Evolutionary conservation across 176 grass and related monocot genomes (phyloP).

Genomic region (Oryza glumipatula): DNA sequence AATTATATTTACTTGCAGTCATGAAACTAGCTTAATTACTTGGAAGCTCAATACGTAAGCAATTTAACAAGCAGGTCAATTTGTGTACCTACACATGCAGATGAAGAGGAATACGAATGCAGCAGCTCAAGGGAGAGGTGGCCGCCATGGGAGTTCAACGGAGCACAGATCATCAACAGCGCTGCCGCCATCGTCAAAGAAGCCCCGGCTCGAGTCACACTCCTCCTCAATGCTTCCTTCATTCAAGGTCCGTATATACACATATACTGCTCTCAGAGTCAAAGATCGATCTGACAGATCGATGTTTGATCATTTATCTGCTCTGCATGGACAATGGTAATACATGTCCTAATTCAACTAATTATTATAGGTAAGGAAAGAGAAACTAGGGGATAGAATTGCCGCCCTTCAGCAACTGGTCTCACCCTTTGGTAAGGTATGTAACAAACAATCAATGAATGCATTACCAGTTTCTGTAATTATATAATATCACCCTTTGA

Average conservation of each 20-base stretch:
- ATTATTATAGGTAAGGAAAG: constrained; percentile 76
- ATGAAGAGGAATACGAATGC: background rate
- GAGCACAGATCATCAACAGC: background rate
- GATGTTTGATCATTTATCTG: background rate
- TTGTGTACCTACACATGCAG: background rate
- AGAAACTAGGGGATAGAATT: constrained; percentile 96
- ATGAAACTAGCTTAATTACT: background rate
- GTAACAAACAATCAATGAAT: background rate
- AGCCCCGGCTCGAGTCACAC: constrained; percentile 49
- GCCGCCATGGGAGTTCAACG: background rate
- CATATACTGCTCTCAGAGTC: background rate
- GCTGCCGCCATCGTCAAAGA: constrained; percentile 43
- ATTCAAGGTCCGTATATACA: constrained; percentile 63
- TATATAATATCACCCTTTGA: background rate
- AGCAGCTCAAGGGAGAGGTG: background rate
- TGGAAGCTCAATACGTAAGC: background rate
- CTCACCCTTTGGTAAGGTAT: constrained; percentile 94
- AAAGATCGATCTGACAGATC: background rate
- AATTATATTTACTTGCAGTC: background rate
- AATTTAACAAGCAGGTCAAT: background rate
- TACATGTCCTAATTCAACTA: constrained; percentile 4
- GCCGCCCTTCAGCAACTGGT: constrained; percentile 95
- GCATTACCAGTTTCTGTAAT: background rate
- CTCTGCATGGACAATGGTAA: background rate
- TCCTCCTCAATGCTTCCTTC: constrained; percentile 53